phyloP scores from a whole-genome alignment of 2,329 filamentous ascomycete species.

The Hyphodiscus sp. region DNA sequence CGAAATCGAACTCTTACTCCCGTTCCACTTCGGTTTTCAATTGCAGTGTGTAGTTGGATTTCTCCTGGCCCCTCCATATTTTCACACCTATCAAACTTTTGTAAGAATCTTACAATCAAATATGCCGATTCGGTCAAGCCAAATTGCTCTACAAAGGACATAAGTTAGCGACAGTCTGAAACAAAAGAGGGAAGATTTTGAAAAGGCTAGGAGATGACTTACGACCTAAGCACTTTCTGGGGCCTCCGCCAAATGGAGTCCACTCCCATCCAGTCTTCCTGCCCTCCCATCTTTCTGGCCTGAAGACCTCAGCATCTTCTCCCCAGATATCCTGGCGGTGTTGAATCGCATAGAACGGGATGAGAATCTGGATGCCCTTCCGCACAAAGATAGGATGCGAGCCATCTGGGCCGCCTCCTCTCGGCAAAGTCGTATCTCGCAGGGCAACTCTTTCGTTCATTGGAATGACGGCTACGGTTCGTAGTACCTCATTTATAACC shows the following conservation, averaged over 20 bases:
- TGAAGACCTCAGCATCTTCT: constrained; percentile 38
- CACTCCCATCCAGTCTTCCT: constrained; percentile 63
- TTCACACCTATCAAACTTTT: constrained; percentile 23
- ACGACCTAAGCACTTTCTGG: constrained; percentile 62
- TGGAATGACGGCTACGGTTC: constrained; percentile 41
- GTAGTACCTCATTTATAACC: constrained; percentile 35
- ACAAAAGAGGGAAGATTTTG: constrained; percentile 2
- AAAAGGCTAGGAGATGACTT: constrained; percentile 19
- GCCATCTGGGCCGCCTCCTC: constrained; percentile 30
- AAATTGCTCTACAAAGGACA: constrained; percentile 24
- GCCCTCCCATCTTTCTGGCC: constrained; percentile 30
- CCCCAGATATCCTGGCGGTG: constrained; percentile 55
- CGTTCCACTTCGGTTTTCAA: constrained; percentile 11
- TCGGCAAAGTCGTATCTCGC: constrained; percentile 34
- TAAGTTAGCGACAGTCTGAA: neutral
- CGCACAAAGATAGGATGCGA: constrained; percentile 26
- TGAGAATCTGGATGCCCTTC: constrained; percentile 20
- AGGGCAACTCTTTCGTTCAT: constrained; percentile 43
- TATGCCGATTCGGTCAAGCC: constrained; percentile 27
- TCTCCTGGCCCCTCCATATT: constrained; percentile 16
- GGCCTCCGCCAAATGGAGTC: constrained; percentile 66
- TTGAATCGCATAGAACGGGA: constrained; percentile 27
- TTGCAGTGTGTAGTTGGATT: too few relatives aligned
- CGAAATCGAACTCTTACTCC: too few relatives aligned
- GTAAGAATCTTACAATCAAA: constrained; percentile 24